Evolutionary conservation across 2,329 filamentous ascomycete genomes (phyloP).

Genomic region (Teratosphaeria nubilosa): DNA sequence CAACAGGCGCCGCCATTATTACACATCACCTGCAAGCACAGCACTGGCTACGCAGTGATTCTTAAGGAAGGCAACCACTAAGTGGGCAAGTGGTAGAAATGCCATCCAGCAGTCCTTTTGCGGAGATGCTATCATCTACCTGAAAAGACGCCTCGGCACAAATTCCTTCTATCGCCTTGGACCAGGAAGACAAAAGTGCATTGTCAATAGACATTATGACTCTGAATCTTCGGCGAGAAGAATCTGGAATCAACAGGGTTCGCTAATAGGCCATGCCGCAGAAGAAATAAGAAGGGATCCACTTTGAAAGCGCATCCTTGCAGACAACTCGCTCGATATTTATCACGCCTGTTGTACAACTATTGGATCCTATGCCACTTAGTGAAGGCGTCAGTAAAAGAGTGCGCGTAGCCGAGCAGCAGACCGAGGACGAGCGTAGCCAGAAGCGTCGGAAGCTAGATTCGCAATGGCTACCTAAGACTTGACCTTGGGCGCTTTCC

Average conservation of each 20-base stretch:
- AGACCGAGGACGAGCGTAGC: slow-evolving; percentile 20
- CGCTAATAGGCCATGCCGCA: slow-evolving; percentile 50
- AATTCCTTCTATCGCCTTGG: too few relatives aligned
- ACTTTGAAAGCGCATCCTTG: background rate
- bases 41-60: too few relatives aligned
- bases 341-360: slow-evolving; percentile 1
- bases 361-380: background rate
- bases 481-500: slow-evolving; percentile 4
- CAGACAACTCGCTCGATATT: slow-evolving; percentile 4
- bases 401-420: slow-evolving; percentile 15
- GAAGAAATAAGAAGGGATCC: slow-evolving; percentile 11
- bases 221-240: slow-evolving; percentile 39
- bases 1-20: too few relatives aligned
- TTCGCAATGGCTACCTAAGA: background rate
- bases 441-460: slow-evolving; percentile 26
- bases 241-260: slow-evolving; percentile 48
- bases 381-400: slow-evolving; percentile 7
- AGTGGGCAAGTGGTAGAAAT: too few relatives aligned
- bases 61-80: too few relatives aligned
- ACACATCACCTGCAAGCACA: too few relatives aligned
- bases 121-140: too few relatives aligned
- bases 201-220: slow-evolving; percentile 51
- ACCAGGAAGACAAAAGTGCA: too few relatives aligned
- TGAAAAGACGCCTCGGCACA: too few relatives aligned
- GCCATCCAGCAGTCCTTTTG: too few relatives aligned